Evolutionary conservation across 257 asterid genomes (phyloP).

Genomic region (Haberlea rhodopensis): DNA sequence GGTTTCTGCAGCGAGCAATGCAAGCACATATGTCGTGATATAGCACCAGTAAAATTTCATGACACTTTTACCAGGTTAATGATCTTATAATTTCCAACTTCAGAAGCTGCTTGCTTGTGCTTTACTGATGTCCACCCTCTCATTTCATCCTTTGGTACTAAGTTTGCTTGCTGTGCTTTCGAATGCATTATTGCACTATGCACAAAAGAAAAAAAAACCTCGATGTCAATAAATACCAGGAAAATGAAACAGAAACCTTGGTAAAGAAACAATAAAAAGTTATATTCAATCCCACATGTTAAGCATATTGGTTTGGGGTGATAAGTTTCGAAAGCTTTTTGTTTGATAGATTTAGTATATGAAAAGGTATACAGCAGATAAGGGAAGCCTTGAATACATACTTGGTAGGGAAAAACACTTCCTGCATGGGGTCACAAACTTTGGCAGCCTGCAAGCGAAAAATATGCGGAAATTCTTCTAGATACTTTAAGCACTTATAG

Average conservation of each 20-base stretch:
- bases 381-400: conserved; percentile 32
- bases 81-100: conserved; percentile 32
- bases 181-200: conserved; percentile 33
- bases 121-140: conserved; percentile 80
- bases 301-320: conserved; percentile 15
- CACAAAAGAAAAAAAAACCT: conserved; percentile 24
- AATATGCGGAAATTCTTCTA: conserved; percentile 18
- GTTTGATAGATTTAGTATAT: conserved; percentile 9
- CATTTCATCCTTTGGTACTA: conserved; percentile 39
- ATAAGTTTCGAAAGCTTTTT: background rate
- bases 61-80: conserved; percentile 37
- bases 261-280: conserved; percentile 6
- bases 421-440: conserved; percentile 33
- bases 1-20: conserved; percentile 15
- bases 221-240: background rate
- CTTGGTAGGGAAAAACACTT: conserved; percentile 44
- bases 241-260: background rate
- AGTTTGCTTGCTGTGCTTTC: conserved; percentile 36
- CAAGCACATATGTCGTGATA: conserved; percentile 10
- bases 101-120: conserved; percentile 36
- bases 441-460: conserved; percentile 48
- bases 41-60: conserved; percentile 46
- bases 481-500: conserved; percentile 27
- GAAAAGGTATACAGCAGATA: conserved; percentile 16
- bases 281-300: background rate